Conservation (phyloP, 768 basidiomycete species). For the Grammothele lineata region DNA sequence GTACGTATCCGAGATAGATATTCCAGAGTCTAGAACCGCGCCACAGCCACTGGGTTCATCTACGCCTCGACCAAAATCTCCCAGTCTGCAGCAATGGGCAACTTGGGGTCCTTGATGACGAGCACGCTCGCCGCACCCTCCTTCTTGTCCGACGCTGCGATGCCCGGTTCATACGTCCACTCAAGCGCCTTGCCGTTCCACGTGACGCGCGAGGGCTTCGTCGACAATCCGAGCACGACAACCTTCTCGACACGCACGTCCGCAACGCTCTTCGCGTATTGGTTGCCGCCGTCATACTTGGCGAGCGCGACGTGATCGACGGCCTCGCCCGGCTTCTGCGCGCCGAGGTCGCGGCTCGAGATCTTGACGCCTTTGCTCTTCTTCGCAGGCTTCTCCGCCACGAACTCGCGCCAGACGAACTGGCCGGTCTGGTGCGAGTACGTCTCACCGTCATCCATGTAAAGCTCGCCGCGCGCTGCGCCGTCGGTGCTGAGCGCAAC, state of each 20-base stretch:
- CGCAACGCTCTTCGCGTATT: conserved; percentile 60
- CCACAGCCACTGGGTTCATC: no score
- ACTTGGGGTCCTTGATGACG: conserved; percentile 71
- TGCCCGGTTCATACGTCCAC: conserved; percentile 67
- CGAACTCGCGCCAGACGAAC: conserved; percentile 79
- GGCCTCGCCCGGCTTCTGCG: conserved; percentile 38
- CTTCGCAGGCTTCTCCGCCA: conserved; percentile 44
- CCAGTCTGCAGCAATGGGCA: conserved; percentile 61
- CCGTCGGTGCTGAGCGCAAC: conserved; percentile 64
- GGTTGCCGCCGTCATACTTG: conserved; percentile 54
- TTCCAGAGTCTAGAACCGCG: no score
- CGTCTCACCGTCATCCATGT: conserved; percentile 91
- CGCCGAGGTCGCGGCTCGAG: conserved; percentile 51
- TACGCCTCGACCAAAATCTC: conserved; percentile 33
- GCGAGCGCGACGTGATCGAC: conserved; percentile 48
- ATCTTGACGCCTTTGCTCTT: conserved; percentile 42
- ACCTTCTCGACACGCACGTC: conserved; percentile 80
- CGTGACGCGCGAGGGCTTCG: conserved; percentile 59
- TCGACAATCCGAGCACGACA: conserved; percentile 67
- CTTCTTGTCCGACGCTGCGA: conserved; percentile 49
- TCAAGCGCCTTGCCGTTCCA: conserved; percentile 47
- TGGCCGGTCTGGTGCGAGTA: conserved; percentile 74
- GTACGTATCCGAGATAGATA: no score
- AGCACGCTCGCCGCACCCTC: conserved; percentile 67
- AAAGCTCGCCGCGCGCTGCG: conserved; percentile 77